Conservation (phyloP, 2,329 filamentous ascomycete genomes). For the Ophiostoma sp. region DNA sequence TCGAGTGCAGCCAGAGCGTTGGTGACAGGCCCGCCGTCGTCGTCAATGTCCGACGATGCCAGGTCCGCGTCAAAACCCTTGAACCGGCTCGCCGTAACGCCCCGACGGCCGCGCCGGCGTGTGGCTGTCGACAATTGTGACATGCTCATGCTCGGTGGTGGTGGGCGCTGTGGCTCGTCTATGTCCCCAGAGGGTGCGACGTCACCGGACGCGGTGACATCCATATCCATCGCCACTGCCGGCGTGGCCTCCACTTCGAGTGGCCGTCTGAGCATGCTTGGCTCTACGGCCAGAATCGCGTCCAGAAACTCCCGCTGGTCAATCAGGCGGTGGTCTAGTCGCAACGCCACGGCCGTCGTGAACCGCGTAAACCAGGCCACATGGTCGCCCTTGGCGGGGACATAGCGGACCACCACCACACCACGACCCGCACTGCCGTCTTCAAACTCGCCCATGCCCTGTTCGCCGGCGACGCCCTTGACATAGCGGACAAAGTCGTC, state of each 20-base stretch:
- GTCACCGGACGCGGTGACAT: neutral
- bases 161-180: neutral
- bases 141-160: constrained; percentile 33
- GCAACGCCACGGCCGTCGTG: constrained; percentile 66
- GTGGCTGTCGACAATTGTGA: constrained; percentile 27
- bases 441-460: constrained; percentile 65
- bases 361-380: constrained; percentile 70
- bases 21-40: neutral
- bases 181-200: neutral
- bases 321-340: constrained; percentile 77
- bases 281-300: constrained; percentile 79
- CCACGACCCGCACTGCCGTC: constrained; percentile 66
- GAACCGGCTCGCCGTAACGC: constrained; percentile 54
- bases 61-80: constrained; percentile 65
- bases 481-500: constrained; percentile 79
- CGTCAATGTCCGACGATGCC: constrained; percentile 43
- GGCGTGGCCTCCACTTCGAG: constrained; percentile 54
- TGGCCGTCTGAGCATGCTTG: constrained; percentile 67
- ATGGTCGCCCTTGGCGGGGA: constrained; percentile 56
- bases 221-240: neutral
- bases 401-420: constrained; percentile 75
- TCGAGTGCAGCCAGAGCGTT: neutral
- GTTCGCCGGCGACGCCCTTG: constrained; percentile 71
- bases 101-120: constrained; percentile 25
- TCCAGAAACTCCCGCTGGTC: constrained; percentile 91